These are phyloP conservation scores for Citrus reticulata DNA, from an alignment of 345 rosid genomes.

Conservation along the genomic window DNA sequence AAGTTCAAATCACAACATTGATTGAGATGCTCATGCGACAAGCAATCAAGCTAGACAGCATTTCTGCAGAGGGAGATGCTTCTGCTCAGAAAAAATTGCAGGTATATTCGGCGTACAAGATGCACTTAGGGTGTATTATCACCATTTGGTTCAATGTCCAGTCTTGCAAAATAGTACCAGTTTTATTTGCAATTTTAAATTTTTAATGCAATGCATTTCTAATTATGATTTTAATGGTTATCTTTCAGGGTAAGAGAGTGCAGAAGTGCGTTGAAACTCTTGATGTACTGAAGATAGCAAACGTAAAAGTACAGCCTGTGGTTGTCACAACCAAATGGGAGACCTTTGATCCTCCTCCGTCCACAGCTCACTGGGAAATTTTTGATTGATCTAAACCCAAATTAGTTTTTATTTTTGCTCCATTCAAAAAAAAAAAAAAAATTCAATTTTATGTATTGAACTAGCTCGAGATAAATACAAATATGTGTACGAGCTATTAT, in stretches of 20 bases:
- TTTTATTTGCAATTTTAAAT: not conserved
- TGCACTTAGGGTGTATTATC: too few relatives aligned
- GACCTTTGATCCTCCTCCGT: slow-evolving; percentile 38
- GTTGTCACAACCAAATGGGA: slow-evolving; percentile 41
- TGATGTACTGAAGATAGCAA: slow-evolving; percentile 31
- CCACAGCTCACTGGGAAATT: slow-evolving; percentile 31
- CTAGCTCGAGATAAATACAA: slow-evolving; percentile 5
- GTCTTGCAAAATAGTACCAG: too few relatives aligned
- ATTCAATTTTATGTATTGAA: not conserved
- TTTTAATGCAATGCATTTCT: too few relatives aligned
- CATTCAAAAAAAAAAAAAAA: not conserved
- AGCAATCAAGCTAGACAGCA: slow-evolving; percentile 47
- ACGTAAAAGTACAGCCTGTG: slow-evolving; percentile 32
- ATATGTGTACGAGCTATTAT: not conserved
- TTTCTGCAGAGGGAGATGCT: slow-evolving; percentile 41
- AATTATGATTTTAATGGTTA: not conserved
- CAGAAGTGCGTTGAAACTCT: slow-evolving; percentile 48
- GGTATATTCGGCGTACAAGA: slow-evolving; percentile 12
- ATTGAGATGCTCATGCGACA: slow-evolving; percentile 61
- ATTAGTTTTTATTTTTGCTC: not conserved
- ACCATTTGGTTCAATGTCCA: too few relatives aligned
- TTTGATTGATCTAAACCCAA: slow-evolving; percentile 33
- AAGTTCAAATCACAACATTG: slow-evolving; percentile 53
- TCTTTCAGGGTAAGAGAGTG: slow-evolving; percentile 39
- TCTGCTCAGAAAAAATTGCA: slow-evolving; percentile 34